A percentile compares a stretch with the other conserved stretches of the same genome.
These are phyloP conservation scores for Aureobasidium lini DNA, from an alignment of 2,329 filamentous ascomycete species.

Conservation along the genomic window DNA sequence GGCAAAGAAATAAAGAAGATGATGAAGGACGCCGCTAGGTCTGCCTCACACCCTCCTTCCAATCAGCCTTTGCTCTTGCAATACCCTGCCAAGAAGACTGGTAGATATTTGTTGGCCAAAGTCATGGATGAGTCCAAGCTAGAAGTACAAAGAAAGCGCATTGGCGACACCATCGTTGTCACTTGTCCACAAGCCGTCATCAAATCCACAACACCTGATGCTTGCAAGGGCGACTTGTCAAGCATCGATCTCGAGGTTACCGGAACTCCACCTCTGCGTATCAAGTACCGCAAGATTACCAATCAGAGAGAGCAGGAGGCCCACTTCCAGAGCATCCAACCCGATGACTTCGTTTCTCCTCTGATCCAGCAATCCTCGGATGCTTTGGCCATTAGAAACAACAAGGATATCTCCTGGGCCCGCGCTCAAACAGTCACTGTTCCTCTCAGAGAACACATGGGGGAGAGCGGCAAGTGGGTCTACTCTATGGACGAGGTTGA, in stretches of 20 bases:
- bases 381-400: conserved; percentile 49
- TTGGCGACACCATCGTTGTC: conserved; percentile 82
- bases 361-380: conserved; percentile 55
- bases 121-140: conserved; percentile 92
- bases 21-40: conserved; percentile 55
- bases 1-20: conserved; percentile 68
- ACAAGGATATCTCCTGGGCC: conserved; percentile 74
- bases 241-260: conserved; percentile 75
- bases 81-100: conserved; percentile 74
- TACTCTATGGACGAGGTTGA: conserved; percentile 89
- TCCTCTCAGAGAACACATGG: conserved; percentile 83
- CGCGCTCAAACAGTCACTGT: conserved; percentile 67
- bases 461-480: conserved; percentile 69
- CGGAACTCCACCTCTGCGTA: conserved; percentile 83
- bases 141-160: conserved; percentile 47
- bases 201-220: conserved; percentile 55
- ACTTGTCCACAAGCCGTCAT: conserved; percentile 75
- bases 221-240: conserved; percentile 82
- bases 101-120: conserved; percentile 75
- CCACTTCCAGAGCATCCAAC: conserved; percentile 88
- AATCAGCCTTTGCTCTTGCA: conserved; percentile 46
- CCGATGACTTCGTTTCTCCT: conserved; percentile 75
- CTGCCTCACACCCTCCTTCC: conserved; percentile 48
- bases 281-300: conserved; percentile 83
- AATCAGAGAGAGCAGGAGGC: conserved; percentile 78